phyloP scores from a whole-genome alignment of 208 protist genomes.

The Trypanosoma vivax region DNA sequence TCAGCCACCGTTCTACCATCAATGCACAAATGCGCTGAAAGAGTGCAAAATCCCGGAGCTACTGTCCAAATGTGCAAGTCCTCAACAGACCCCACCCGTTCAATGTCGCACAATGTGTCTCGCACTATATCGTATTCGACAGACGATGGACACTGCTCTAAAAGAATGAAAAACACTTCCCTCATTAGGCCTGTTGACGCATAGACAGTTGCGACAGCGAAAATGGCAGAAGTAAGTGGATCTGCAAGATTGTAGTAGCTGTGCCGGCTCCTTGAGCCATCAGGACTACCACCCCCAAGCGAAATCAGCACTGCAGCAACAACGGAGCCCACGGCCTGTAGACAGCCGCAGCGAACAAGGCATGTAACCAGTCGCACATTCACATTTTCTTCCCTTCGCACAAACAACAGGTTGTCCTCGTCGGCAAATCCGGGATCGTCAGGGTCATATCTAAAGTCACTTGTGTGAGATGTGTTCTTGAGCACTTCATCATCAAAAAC shows the following conservation, averaged over 20 bases:
- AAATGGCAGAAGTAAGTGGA: conserved; percentile 37
- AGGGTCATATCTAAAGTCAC: too few relatives aligned
- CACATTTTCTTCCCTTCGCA: too few relatives aligned
- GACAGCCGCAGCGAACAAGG: conserved; percentile 45
- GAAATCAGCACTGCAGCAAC: conserved; percentile 37
- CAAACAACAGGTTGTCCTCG: too few relatives aligned
- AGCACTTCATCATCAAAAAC: too few relatives aligned
- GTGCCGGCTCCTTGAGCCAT: neutral
- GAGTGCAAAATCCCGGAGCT: conserved; percentile 18
- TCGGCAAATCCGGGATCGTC: too few relatives aligned
- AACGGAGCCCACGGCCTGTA: conserved; percentile 47
- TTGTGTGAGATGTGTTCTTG: too few relatives aligned
- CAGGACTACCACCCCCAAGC: conserved; percentile 8
- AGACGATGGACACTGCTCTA: conserved; percentile 28
- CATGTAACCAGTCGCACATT: conserved; percentile 38
- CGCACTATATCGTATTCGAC: conserved; percentile 13
- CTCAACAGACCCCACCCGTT: conserved; percentile 26
- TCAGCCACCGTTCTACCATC: neutral
- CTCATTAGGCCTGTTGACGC: conserved; percentile 27
- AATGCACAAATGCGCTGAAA: conserved; percentile 31
- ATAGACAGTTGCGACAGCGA: conserved; percentile 34
- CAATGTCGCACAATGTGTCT: conserved; percentile 14
- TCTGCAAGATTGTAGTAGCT: conserved; percentile 45
- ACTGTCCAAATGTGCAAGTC: conserved; percentile 51
- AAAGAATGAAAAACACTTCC: conserved; percentile 28